These are phyloP conservation scores for Zarea fungicola DNA, from an alignment of 2,329 filamentous ascomycete genomes.

Conservation along the genomic window DNA sequence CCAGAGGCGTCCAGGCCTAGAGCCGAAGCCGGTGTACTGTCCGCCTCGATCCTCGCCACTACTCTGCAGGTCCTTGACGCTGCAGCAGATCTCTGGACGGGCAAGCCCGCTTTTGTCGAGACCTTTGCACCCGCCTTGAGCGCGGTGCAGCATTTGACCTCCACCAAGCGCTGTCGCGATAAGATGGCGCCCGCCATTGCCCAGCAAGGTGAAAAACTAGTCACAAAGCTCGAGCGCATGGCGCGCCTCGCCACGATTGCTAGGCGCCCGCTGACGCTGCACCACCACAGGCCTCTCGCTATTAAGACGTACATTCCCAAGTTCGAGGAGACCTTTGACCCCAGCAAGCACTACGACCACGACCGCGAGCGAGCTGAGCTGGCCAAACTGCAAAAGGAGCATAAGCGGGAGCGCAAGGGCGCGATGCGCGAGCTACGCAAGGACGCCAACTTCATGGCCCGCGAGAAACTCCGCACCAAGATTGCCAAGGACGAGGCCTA, in stretches of 20 bases:
- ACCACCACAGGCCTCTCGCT: slow-evolving; percentile 81
- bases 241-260: slow-evolving; percentile 57
- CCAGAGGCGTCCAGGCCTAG: slow-evolving; percentile 27
- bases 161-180: slow-evolving; percentile 42
- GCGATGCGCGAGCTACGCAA: slow-evolving; percentile 91
- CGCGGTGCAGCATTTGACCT: slow-evolving; percentile 57
- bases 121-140: slow-evolving; percentile 63
- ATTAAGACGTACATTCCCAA: slow-evolving; percentile 88
- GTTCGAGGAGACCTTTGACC: slow-evolving; percentile 94
- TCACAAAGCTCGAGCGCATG: slow-evolving; percentile 45
- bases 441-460: slow-evolving; percentile 88
- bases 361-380: slow-evolving; percentile 83
- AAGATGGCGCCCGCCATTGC: slow-evolving; percentile 44
- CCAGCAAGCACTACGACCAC: slow-evolving; percentile 94
- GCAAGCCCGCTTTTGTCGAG: slow-evolving; percentile 70
- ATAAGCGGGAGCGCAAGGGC: slow-evolving; percentile 93
- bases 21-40: slow-evolving; percentile 29
- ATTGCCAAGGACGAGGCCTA: slow-evolving; percentile 90
- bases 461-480: slow-evolving; percentile 87
- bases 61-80: slow-evolving; percentile 61
- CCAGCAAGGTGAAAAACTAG: slow-evolving; percentile 36
- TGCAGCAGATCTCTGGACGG: slow-evolving; percentile 68
- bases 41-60: slow-evolving; percentile 56
- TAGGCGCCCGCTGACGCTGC: slow-evolving; percentile 77
- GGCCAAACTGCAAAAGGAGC: slow-evolving; percentile 79